Base-by-base conservation (phyloP, 78 protist species). In the Dictyostelium firmibasis region DNA sequence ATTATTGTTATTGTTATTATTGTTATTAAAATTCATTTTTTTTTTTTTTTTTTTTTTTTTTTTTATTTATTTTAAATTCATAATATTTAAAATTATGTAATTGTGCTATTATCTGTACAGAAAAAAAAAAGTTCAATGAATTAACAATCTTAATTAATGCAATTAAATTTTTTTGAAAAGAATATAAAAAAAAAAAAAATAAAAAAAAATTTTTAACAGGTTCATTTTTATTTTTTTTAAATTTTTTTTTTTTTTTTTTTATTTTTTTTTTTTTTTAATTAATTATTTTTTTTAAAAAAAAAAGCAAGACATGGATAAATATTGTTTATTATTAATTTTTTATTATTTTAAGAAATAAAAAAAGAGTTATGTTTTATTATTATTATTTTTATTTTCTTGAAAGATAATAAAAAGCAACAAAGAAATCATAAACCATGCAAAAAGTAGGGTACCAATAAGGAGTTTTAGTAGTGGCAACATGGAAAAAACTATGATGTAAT, bases 361-460 rank as follows among this genome's bases (percentile, higher is more conserved):
- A 7, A 50, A 50, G n/a, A 6, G 18, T 50, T 50, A 8, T 50
- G 1, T 50, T 50, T 14, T 8, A 8, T 50, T 50, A 14, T 50
- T n/a, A n/a, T 50, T 50, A 14, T 50, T 50, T 50, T 64, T 64
- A 25, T 64, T 64, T 64, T 64, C 16, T 64, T 64, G 38, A 16
- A 72, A 13, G 33, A 72, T 72, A 72, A 27, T 33, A 72, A 16
- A 31, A 7, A 4, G 79, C 79, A 16, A 72, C 79, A 72, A 27
- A 27, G 20, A 72, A 27, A 31, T 72, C 79, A 18, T 72, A 72
- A 33, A 72, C 25, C 38, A 72, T 31, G 33, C 79, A 72, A 33
- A 72, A 33, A 29, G 79, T 31, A 14, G 79, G 79, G 6, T 72
- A 72, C 79, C 79, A 72, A 72, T 72, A 72, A 14, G 79, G 79